Evolutionary conservation across 768 basidiomycete genomes (phyloP).

Genomic region (Rhodosporidiobolus sp.): DNA sequence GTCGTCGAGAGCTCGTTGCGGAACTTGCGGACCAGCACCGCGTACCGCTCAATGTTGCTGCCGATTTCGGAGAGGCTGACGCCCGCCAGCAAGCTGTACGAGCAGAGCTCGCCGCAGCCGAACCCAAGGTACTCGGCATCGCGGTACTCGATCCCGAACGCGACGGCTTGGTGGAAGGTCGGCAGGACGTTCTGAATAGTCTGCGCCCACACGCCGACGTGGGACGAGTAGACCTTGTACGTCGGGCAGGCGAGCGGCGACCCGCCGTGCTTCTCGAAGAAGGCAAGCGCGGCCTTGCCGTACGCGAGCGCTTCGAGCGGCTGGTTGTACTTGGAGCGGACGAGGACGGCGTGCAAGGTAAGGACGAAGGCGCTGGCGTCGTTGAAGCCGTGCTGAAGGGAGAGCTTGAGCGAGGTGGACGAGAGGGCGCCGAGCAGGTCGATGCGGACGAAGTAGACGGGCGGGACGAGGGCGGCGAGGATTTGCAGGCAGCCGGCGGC

Average conservation of each 20-base stretch:
- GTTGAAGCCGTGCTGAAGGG: conserved; percentile 21
- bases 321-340: conserved; percentile 13
- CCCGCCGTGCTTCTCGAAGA: conserved; percentile 27
- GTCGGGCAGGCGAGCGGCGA: conserved; percentile 32
- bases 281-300: conserved; percentile 26
- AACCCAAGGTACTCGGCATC: conserved; percentile 36
- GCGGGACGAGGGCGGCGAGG: conserved; percentile 35
- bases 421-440: conserved; percentile 35
- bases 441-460: conserved; percentile 36
- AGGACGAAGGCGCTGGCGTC: conserved; percentile 33
- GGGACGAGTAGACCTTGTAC: conserved; percentile 36
- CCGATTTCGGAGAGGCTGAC: conserved; percentile 17
- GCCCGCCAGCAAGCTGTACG: conserved; percentile 9
- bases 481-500: conserved; percentile 19
- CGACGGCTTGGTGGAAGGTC: conserved; percentile 15
- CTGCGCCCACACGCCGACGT: conserved; percentile 26
- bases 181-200: conserved; percentile 11
- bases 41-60: conserved; percentile 31
- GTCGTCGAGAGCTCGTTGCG: conserved; percentile 33
- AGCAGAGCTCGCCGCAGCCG: conserved; percentile 26
- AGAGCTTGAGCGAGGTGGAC: conserved; percentile 17
- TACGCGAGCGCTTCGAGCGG: conserved; percentile 8
- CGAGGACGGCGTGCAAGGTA: conserved; percentile 32
- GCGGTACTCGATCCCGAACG: conserved; percentile 23
- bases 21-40: conserved; percentile 35